Base-by-base conservation (phyloP, 345 rosid genomes). In the Geranium rotundifolium region DNA sequence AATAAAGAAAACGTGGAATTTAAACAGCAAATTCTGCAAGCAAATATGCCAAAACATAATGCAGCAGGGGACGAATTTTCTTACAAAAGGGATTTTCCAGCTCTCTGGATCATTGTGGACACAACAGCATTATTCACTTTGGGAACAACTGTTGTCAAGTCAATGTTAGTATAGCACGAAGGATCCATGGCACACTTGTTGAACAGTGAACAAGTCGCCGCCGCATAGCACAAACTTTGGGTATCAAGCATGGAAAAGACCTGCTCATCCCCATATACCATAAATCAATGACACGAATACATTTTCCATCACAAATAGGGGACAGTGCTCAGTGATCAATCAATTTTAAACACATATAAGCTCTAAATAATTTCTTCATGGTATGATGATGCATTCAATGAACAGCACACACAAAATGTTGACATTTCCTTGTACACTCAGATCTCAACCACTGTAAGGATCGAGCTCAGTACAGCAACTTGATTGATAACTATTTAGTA, bases 201-300 rank as follows among this genome's bases (percentile, higher is more conserved):
- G 65, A 91, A 91, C 89, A 88, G 69, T 14, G 85, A 86, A 79
- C 96, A 91, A 29, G 89, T 72, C 4, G 83, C 97, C 5, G 89
- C 84, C 27, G 77, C 88, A 67, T 84, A 82, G 76, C 91, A 83
- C 60, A 86, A 73, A 78, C 93, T 88, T 75, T 82, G 89, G 0
- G 91, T 74, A 78, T 91, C 96, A 56, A 91, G 86, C 91, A 88
- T 83, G 12, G 96, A 86, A 70, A 91, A 86, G 13, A 90, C 91
- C 93, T 88, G 71, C 56, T 0, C 34, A 27, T 56, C 46, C 67
- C 14, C 46, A n/a, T 49, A n/a, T 49, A n/a, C 5, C 19, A 20
- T 31, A 20, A 31, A 64, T 30, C 54, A 58, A 46, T 18, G 52
- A 12, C 16, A 46, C 12, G 16, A 46, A 9, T 9, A 16, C 16